Percentiles rank a stretch among this genome's conserved stretches.
Conservation (phyloP, 495 filamentous ascomycete species). For the Amphirosellinia nigrospora region DNA sequence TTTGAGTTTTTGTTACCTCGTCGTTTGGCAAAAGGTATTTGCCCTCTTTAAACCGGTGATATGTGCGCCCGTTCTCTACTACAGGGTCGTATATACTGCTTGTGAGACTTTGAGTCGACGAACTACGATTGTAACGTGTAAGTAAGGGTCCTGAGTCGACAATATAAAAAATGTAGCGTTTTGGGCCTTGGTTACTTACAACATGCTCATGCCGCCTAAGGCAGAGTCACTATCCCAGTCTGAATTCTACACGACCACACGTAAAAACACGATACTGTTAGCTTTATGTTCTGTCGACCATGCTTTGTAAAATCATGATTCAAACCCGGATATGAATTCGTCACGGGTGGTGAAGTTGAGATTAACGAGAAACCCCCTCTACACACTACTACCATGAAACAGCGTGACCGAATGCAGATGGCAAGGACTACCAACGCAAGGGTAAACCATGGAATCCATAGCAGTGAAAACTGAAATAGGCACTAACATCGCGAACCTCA, state of each 20-base stretch:
- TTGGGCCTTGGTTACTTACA: constrained; percentile 17
- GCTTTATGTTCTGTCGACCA: not conserved
- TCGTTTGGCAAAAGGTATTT: constrained; percentile 40
- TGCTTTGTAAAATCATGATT: not conserved
- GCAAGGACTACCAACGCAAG: too few relatives aligned
- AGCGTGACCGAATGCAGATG: not conserved
- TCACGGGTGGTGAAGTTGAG: not conserved
- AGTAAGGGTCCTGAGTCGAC: not conserved
- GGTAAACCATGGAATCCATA: not conserved
- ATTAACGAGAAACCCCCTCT: not conserved
- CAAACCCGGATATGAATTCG: not conserved
- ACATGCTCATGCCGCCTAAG: constrained; percentile 20
- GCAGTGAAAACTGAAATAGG: not conserved
- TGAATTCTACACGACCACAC: not conserved
- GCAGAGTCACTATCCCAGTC: constrained; percentile 22
- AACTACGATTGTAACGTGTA: not conserved
- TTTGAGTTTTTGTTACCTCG: constrained; percentile 23
- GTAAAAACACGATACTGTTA: not conserved
- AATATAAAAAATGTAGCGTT: not conserved
- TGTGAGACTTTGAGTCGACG: constrained; percentile 12
- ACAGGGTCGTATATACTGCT: constrained; percentile 30
- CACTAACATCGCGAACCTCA: constrained; percentile 12
- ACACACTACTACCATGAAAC: not conserved
- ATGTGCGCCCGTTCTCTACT: constrained; percentile 38
- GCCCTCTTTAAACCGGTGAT: constrained; percentile 38